Percentiles rank a stretch among this genome's conserved stretches.
phyloP scores from a whole-genome alignment of 1,139 yeast genomes.

The Starmera stellimalicola region DNA sequence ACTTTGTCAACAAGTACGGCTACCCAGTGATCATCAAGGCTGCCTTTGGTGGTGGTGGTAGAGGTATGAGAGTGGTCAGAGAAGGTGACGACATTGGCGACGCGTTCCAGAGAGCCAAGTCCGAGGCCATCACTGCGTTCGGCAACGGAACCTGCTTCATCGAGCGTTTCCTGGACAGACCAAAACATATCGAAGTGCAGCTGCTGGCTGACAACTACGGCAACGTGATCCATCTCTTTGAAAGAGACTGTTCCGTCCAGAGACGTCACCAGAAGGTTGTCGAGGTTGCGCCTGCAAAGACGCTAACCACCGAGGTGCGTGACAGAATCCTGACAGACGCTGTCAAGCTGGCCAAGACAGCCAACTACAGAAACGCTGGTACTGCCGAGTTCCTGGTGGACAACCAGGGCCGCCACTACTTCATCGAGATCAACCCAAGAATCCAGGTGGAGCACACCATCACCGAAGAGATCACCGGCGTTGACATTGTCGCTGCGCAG shows the following conservation, averaged over 20 bases:
- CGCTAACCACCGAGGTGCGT: slow-evolving; percentile 70
- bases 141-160: slow-evolving; percentile 98
- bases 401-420: slow-evolving; percentile 88
- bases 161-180: slow-evolving; percentile 89
- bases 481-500: slow-evolving; percentile 96
- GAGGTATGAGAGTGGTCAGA: slow-evolving; percentile 98
- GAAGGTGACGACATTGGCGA: slow-evolving; percentile 92
- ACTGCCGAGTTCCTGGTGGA: slow-evolving; percentile 98
- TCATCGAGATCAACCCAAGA: slow-evolving; percentile 97
- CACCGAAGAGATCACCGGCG: slow-evolving; percentile 98
- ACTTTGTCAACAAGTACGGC: slow-evolving; percentile 75
- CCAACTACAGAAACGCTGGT: slow-evolving; percentile 95
- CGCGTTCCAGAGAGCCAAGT: slow-evolving; percentile 88
- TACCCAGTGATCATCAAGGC: slow-evolving; percentile 97
- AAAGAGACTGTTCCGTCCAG: slow-evolving; percentile 98
- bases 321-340: slow-evolving; percentile 93
- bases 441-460: slow-evolving; percentile 98
- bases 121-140: slow-evolving; percentile 90
- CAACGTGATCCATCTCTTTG: slow-evolving; percentile 89
- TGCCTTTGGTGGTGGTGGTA: slow-evolving; percentile 99
- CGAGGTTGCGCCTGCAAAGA: slow-evolving; percentile 98
- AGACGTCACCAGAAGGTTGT: slow-evolving; percentile 99
- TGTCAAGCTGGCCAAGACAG: slow-evolving; percentile 78
- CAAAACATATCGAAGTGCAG: slow-evolving; percentile 98
- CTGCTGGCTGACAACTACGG: slow-evolving; percentile 90